Base-by-base conservation (phyloP, 495 filamentous ascomycete genomes). In the Lepraria neglecta region DNA sequence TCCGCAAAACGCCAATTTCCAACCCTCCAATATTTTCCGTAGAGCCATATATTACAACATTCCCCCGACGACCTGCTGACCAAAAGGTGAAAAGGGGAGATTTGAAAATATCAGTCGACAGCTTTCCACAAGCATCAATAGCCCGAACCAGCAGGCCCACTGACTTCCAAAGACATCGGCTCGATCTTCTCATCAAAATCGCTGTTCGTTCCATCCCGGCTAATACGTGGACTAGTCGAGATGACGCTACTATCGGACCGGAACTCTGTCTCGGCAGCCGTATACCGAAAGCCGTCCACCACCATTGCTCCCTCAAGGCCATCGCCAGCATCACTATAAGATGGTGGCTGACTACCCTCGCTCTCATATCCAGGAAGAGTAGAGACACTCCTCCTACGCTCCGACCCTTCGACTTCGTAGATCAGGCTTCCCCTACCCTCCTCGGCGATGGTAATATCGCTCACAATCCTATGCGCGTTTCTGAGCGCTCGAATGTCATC, bases 401-500 rank as follows among this genome's bases (percentile, higher is more conserved):
- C 55, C 28, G 62, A 58, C 4, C 58, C 60, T 17, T 67, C 67
- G 21, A 47, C 35, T 6, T 64, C 60, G 28, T 63, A 62, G 17
- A 57, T 12, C 46, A 43, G 58, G 27, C 44, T 53, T 52, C 50
- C 67, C 42, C 71, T 71, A 21, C 70, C 73, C 57, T 74, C 75
- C 55, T 76, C 76, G 11, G 75, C 75, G 27, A 73, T 72, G 31
- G 80, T 70, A 28, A 84, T 70, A 52, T 72, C 70, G 15, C 70
- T 74, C 5, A 82, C 77, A 15, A 79, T 60, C 10, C 68, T 68
- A 19, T 78, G 60, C 19, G 74, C 80, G 43, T 74, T 70, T 44
- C 78, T 73, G 31, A 83, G 75, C 35, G 76, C 75, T 3, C 73
- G 69, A 48, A 83, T 74, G 64, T 84, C 79, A 10, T 73, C 69